These are phyloP conservation scores for Globisporangium apiculatum DNA, from an alignment of 352 stramenopile species.

Conservation along the genomic window DNA sequence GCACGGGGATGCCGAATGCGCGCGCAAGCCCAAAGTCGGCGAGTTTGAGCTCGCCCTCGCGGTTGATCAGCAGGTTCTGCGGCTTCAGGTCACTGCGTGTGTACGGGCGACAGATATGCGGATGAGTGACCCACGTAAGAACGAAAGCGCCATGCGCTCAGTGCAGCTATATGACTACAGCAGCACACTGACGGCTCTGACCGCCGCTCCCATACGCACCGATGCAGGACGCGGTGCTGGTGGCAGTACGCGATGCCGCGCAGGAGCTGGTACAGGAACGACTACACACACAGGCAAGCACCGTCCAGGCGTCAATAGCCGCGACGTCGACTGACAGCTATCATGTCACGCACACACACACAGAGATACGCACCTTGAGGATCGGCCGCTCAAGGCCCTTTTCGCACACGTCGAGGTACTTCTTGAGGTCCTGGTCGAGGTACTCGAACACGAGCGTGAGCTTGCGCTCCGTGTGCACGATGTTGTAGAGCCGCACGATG, in stretches of 20 bases:
- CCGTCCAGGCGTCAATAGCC: neutral
- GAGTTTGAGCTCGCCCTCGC: slow-evolving; percentile 98
- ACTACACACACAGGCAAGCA: slow-evolving; percentile 18
- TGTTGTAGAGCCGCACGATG: slow-evolving; percentile 99
- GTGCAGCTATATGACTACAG: too few species aligned
- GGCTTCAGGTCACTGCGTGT: slow-evolving; percentile 96
- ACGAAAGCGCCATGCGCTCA: neutral
- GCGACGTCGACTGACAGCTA: neutral
- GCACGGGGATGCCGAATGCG: slow-evolving; percentile 98
- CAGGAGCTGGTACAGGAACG: slow-evolving; percentile 99
- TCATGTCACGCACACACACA: neutral
- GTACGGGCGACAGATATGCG: neutral
- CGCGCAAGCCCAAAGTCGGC: slow-evolving; percentile 99
- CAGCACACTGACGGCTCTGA: neutral
- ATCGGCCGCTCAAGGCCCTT: slow-evolving; percentile 92
- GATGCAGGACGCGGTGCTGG: slow-evolving; percentile 92
- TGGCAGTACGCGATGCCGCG: slow-evolving; percentile 99
- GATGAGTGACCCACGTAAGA: neutral
- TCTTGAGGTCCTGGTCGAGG: slow-evolving; percentile 99
- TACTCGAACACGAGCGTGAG: slow-evolving; percentile 99
- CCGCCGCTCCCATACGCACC: slow-evolving; percentile 23
- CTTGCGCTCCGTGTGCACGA: slow-evolving; percentile 98
- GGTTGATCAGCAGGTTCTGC: slow-evolving; percentile 98
- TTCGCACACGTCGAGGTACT: slow-evolving; percentile 99
- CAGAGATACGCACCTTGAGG: slow-evolving; percentile 42